Evolutionary conservation across 495 filamentous ascomycete genomes (phyloP).

Genomic region (Penicillium psychrofluorescens): DNA sequence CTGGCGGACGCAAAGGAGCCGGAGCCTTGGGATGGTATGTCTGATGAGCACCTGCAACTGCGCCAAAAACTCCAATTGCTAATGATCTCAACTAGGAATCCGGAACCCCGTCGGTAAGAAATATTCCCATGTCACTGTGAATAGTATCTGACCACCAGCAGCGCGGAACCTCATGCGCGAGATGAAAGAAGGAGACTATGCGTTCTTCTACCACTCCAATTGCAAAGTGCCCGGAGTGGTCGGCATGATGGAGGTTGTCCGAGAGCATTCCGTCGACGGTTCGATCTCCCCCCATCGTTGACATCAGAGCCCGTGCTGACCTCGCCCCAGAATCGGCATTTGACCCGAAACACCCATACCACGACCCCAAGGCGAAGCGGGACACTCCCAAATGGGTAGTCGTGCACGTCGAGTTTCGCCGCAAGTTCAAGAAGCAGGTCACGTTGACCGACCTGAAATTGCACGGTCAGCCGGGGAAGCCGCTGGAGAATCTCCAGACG

Average conservation of each 20-base stretch:
- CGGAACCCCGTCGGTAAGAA: constrained; percentile 48
- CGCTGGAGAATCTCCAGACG: constrained; percentile 76
- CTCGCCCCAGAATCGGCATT: constrained; percentile 62
- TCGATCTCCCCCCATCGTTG: constrained; percentile 13
- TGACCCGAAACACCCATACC: constrained; percentile 71
- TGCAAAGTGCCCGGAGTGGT: constrained; percentile 86
- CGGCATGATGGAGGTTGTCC: constrained; percentile 88
- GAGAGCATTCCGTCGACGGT: constrained; percentile 75
- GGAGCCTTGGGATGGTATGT: constrained; percentile 80
- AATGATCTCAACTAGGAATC: constrained; percentile 35
- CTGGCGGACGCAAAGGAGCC: constrained; percentile 59
- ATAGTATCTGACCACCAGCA: constrained; percentile 13
- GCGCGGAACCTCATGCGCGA: constrained; percentile 81
- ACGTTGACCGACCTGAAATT: constrained; percentile 67
- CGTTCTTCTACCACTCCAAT: constrained; percentile 98
- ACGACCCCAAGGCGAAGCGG: constrained; percentile 65
- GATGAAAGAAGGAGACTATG: constrained; percentile 87
- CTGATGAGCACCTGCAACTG: neutral
- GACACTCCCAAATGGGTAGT: constrained; percentile 82
- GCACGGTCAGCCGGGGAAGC: constrained; percentile 46
- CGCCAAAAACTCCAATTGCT: constrained; percentile 5
- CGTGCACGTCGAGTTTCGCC: constrained; percentile 79
- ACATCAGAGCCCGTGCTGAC: constrained; percentile 1
- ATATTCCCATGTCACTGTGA: constrained; percentile 5
- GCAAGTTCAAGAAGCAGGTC: constrained; percentile 69